A percentile compares a stretch with the other conserved stretches of the same genome.
Evolutionary conservation across 139 green algal genomes (phyloP).

Genomic region (Pycnococcus provasolii): DNA sequence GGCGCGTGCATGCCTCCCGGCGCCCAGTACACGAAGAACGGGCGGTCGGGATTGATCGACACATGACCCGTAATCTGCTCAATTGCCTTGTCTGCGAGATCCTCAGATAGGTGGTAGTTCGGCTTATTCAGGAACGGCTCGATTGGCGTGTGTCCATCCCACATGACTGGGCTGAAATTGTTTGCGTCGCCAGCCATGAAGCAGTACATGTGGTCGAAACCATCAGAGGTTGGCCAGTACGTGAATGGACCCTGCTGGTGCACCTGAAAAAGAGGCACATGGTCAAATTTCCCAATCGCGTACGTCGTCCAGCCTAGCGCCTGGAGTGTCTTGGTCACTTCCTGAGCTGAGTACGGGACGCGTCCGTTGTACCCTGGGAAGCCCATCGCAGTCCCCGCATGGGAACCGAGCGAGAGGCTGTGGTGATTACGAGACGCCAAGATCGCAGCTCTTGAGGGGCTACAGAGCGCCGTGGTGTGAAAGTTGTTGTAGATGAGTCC

Average conservation of each 20-base stretch:
- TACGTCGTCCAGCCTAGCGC: background rate
- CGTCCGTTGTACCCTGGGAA: background rate
- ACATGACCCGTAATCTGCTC: background rate
- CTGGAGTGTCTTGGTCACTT: background rate
- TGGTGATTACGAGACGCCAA: background rate
- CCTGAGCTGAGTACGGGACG: background rate
- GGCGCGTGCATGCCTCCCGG: background rate
- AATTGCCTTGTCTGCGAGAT: constrained; percentile 3
- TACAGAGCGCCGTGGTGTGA: background rate
- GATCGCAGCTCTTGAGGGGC: background rate
- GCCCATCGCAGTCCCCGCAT: background rate
- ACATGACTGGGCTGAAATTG: background rate
- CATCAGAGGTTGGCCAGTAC: background rate
- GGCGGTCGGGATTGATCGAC: background rate
- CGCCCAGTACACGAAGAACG: constrained; percentile 1
- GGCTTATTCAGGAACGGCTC: background rate
- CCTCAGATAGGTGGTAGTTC: background rate
- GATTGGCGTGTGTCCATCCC: background rate
- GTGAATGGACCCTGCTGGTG: background rate
- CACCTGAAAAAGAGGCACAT: background rate
- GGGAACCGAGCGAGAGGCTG: background rate
- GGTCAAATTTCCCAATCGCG: background rate
- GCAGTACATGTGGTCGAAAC: background rate
- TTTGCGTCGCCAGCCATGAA: background rate
- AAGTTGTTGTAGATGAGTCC: background rate